phyloP scores from a whole-genome alignment of 1,139 yeast genomes.

The Eremothecium cymbalariae region DNA sequence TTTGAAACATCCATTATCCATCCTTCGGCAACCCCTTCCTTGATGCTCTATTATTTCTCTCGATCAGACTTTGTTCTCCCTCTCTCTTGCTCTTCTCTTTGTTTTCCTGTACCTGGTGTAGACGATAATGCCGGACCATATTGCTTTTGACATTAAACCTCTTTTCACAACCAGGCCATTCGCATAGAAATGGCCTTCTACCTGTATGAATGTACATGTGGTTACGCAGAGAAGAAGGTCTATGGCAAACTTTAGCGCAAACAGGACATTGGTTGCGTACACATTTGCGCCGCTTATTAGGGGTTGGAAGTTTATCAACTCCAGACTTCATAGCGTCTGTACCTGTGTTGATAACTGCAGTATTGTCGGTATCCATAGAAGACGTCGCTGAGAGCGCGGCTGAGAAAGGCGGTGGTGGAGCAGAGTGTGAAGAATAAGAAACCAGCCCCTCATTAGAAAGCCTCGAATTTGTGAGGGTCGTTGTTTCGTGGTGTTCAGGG shows the following conservation, averaged over 20 bases:
- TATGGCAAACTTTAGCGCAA: conserved; percentile 7
- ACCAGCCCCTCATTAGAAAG: no score
- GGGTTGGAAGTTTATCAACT: background rate
- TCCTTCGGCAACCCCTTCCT: no score
- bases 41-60: no score
- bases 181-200: conserved; percentile 7
- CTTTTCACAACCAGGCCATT: conserved; percentile 7
- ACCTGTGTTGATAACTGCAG: background rate
- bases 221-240: conserved; percentile 7
- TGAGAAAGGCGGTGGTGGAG: background rate
- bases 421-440: background rate
- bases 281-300: background rate
- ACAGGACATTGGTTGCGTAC: conserved; percentile 16
- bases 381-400: conserved; percentile 1
- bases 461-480: no score
- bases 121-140: conserved; percentile 22
- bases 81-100: background rate
- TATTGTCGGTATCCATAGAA: background rate
- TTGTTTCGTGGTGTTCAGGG: no score
- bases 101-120: conserved; percentile 1
- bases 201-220: conserved; percentile 9
- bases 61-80: no score
- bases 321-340: background rate
- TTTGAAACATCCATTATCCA: no score
- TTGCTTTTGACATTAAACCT: conserved; percentile 9